Evolutionary conservation across 306 rosid species (phyloP).

Genomic region (Chamaecrista fasciculata): DNA sequence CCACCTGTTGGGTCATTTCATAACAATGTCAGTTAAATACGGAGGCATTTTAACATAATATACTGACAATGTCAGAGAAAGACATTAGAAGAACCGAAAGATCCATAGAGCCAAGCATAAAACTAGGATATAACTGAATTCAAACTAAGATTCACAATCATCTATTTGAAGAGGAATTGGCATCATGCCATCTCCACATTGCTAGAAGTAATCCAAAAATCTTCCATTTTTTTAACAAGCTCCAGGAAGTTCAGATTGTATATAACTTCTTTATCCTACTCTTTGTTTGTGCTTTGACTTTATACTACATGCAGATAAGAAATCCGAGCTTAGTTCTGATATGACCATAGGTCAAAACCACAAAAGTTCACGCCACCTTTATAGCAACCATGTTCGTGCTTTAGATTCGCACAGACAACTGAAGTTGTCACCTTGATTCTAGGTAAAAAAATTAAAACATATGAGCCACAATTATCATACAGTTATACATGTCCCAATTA

Average conservation of each 20-base stretch:
- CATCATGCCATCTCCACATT: not conserved
- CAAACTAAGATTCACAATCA: no score
- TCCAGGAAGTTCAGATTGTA: not conserved
- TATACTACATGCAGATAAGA: not conserved
- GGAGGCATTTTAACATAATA: not conserved
- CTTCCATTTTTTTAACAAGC: not conserved
- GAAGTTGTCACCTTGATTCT: not conserved
- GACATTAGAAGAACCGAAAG: not conserved
- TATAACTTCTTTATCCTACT: not conserved
- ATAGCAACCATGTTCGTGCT: not conserved
- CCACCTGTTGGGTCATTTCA: conserved; percentile 64
- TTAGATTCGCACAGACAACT: no score
- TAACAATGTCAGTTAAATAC: conserved; percentile 26
- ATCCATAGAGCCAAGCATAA: not conserved
- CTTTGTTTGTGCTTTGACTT: not conserved
- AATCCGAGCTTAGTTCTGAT: not conserved
- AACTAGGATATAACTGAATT: not conserved
- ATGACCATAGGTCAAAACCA: not conserved
- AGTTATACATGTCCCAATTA: not conserved
- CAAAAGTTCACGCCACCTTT: not conserved
- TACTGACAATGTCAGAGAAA: not conserved
- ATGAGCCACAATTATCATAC: not conserved
- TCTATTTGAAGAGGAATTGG: no score
- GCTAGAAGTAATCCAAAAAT: not conserved
- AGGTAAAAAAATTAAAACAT: not conserved